Conservation (phyloP, 1,139 yeast species). For the Kluyveromyces marxianus region DNA sequence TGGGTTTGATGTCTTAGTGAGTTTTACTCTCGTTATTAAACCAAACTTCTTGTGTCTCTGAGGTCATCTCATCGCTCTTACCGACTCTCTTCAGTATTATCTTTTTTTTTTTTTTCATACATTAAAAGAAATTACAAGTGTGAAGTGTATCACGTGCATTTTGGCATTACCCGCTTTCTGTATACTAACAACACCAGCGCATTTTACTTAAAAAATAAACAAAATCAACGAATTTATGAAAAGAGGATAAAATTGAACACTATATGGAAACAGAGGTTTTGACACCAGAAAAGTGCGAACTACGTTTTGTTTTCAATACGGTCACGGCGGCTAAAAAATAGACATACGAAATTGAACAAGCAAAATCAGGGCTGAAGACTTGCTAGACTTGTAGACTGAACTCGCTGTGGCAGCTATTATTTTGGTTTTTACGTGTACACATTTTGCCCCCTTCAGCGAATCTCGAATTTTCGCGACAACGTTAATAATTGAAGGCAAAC, state of each 20-base stretch:
- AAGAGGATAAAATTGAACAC: neutral
- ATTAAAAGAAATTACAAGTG: too few species aligned
- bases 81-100: too few species aligned
- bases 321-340: slow-evolving; percentile 5
- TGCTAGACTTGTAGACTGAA: neutral
- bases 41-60: too few species aligned
- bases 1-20: too few species aligned
- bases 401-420: neutral
- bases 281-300: slow-evolving; percentile 4
- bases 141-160: neutral
- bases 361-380: neutral
- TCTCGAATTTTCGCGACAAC: too few species aligned
- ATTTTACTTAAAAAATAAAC: neutral
- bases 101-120: too few species aligned
- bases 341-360: neutral
- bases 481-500: too few species aligned
- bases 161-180: neutral
- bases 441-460: too few species aligned
- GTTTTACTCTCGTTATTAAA: too few species aligned
- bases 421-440: too few species aligned
- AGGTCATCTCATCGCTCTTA: too few species aligned
- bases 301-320: neutral
- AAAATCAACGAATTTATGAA: neutral
- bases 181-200: neutral
- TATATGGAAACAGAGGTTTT: neutral